Conservation (phyloP, 176 grass and related monocot species). For the Neostapfia colusana region DNA sequence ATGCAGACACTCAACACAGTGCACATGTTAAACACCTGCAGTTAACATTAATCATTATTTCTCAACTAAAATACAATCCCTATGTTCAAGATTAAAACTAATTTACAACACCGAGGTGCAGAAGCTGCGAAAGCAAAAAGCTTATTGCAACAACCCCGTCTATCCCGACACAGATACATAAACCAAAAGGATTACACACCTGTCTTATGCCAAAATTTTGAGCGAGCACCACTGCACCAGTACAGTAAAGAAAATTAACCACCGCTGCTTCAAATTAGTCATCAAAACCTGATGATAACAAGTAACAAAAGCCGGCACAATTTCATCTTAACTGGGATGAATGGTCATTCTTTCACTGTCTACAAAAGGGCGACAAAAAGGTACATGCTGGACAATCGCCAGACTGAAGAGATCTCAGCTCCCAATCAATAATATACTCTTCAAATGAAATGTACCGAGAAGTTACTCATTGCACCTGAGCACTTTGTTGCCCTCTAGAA, state of each 20-base stretch:
- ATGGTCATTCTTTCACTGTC: too few relatives aligned
- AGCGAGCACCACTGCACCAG: background rate
- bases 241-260: conserved; percentile 32
- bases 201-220: conserved; percentile 59
- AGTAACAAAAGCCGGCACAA: conserved; percentile 20
- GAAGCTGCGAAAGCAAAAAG: conserved; percentile 2
- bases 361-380: conserved; percentile 43
- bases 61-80: conserved; percentile 31
- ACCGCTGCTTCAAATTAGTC: conserved; percentile 48
- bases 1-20: background rate
- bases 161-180: conserved; percentile 28
- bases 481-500: conserved; percentile 17
- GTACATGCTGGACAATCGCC: conserved; percentile 50
- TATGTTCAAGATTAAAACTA: conserved; percentile 29
- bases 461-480: conserved; percentile 19
- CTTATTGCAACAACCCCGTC: background rate
- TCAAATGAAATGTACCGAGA: conserved; percentile 32
- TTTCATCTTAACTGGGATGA: too few relatives aligned
- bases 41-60: conserved; percentile 38
- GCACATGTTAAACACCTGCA: background rate
- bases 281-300: conserved; percentile 38
- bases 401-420: conserved; percentile 37
- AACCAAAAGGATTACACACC: conserved; percentile 36
- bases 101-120: conserved; percentile 40
- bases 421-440: conserved; percentile 49